These are phyloP conservation scores for Corymbia calophylla DNA, from an alignment of 441 rosid species.

Conservation along the genomic window DNA sequence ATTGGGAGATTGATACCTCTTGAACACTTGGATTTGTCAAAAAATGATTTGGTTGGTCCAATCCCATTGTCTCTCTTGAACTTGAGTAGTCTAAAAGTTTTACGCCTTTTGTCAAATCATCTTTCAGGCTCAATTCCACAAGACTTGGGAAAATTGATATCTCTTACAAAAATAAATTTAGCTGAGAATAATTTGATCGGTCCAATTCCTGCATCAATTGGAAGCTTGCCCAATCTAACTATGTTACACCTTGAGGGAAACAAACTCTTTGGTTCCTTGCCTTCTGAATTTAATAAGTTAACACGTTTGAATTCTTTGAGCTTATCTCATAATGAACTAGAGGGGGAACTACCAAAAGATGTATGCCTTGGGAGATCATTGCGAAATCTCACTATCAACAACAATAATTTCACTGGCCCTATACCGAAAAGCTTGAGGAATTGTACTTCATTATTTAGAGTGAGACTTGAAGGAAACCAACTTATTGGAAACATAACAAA, in stretches of 20 bases:
- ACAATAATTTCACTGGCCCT: background rate
- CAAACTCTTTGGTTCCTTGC: background rate
- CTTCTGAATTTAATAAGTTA: background rate
- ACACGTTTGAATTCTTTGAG: background rate
- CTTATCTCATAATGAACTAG: background rate
- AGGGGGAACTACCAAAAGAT: background rate
- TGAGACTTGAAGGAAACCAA: background rate
- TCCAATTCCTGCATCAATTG: background rate
- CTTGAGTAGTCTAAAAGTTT: background rate
- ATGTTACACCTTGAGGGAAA: rapidly evolving
- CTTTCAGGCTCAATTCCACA: background rate
- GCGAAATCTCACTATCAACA: rapidly evolving
- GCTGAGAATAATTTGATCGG: background rate
- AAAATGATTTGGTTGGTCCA: background rate
- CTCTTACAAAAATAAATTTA: background rate
- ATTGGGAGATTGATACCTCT: background rate
- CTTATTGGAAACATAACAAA: background rate
- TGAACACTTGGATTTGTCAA: background rate
- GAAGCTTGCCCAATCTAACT: background rate
- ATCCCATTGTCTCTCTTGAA: background rate
- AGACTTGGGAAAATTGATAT: background rate
- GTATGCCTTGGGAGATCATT: background rate
- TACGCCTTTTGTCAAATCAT: background rate
- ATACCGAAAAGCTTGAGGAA: background rate
- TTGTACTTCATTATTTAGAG: background rate